Evolutionary conservation across 2,329 filamentous ascomycete species (phyloP), one percentile per base, ranked within the genome.

Genomic region (Arthroderma uncinatum): DNA sequence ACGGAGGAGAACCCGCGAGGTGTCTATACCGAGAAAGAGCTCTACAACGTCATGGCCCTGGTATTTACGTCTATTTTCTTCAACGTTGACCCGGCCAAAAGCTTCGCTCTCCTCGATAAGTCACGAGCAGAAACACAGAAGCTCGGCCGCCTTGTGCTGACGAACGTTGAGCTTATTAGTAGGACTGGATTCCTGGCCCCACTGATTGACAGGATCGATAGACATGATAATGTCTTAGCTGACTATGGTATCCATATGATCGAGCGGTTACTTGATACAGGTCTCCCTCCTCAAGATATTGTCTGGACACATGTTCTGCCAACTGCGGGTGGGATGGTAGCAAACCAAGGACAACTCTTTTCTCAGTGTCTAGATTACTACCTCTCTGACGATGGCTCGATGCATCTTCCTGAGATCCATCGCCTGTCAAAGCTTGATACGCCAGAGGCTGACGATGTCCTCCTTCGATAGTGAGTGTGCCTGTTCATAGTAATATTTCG

Each of bases 301-400:
- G 79, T 81, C 30, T 81, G 77, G 76, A 77, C 76, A 40, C 77
- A 82, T 56, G 77, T 83, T 56, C 72, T 83, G 42, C 79, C 79
- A 33, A 82, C 80, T 0, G 78, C 78, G 0, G 79, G 77, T 25
- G 78, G 78, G 37, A 78, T 79, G 69, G 78, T 81, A 2, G 72
- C 76, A 2, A 82, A 80, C 57, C 80, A 82, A 63, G 79, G 77
- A 6, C 79, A 82, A 58, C 74, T 82, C 21, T 81, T 82, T 62
- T 76, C 72, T 0, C 80, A 82, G 61, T 78, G 74, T 25, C 65
- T 83, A 53, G 81, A 82, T 63, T 80, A 77, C 64, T 82, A 80
- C 66, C 71, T 83, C 48, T 73, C 73, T 2, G 68, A 72, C n/a
- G 73, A 74, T 19, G 79, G 78, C 34, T 67, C 70, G 2, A 62